Evolutionary conservation across 306 rosid genomes (phyloP), one percentile per base, ranked within the genome.

Genomic region (Glycine tomentella): DNA sequence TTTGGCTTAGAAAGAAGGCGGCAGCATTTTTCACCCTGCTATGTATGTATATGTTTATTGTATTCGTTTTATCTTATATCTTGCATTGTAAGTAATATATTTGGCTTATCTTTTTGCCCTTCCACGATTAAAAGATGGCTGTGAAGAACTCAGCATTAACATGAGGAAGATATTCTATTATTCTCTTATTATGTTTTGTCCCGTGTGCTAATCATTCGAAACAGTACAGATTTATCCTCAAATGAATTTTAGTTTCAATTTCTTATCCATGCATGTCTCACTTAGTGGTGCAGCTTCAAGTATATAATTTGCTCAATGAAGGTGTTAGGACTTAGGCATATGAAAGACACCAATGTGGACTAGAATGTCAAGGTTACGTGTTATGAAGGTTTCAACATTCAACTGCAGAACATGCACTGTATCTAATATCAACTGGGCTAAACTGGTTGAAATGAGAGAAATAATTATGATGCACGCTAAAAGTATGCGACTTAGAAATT

Each of bases 41-140:
- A 8, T 80, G 84, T 84, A 80, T 80, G 85, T 84, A 80, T 72
- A 76, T 80, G 56, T 51, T 25, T 36, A 73, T 72, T 70, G 52
- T 44, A 78, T 64, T 65, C 46, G 51, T 17, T 68, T 38, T 50
- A 45, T 36, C 71, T 16, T 61, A 53, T 48, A 20, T 50, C 53
- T 40, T 77, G 33, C 75, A 9, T 69, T 81, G 9, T 14, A 53
- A 9, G n/a, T 25, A 73, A 38, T 58, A 57, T 25, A 9, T 51
- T 58, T 56, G 49, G 66, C 75, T 16, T 38, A 36, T 52, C 65
- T 51, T 72, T 72, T 83, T 80, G 8, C 53, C 59, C 48, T 67
- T 74, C 79, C 72, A 68, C n/a, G 53, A 44, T 75, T 38, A 59
- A 40, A 59, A 71, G 65, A 59, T 72, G 83, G 76, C 56, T 15